Conservation (phyloP, 2,329 filamentous ascomycete species). For the Aspergillus bombycis region DNA sequence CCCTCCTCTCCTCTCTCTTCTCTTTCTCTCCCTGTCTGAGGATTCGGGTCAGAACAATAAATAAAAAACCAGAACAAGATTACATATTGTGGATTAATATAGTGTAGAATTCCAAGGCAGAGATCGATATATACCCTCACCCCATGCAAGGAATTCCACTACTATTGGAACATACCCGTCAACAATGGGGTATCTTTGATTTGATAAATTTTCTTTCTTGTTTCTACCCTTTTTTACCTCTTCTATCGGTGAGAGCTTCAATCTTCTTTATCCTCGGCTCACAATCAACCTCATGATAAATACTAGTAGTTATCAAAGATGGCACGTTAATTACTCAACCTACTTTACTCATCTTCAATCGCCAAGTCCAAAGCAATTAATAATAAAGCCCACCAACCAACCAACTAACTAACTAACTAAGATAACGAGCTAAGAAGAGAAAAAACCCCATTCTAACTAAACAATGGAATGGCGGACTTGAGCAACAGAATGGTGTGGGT, state of each 20-base stretch:
- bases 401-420: background rate
- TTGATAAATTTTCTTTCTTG: background rate
- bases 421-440: no score
- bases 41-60: background rate
- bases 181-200: background rate
- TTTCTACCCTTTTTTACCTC: background rate
- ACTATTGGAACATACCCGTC: conserved; percentile 3
- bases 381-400: background rate
- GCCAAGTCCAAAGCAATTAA: background rate
- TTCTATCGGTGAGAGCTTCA: background rate
- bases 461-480: conserved; percentile 8
- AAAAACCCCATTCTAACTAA: background rate
- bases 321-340: no score
- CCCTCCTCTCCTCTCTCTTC: background rate
- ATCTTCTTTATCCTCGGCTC: background rate
- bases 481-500: conserved; percentile 2
- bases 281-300: background rate
- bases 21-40: background rate
- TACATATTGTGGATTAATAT: background rate
- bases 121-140: conserved; percentile 1
- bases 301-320: no score
- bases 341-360: no score
- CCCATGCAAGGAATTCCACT: conserved; percentile 16
- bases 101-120: background rate
- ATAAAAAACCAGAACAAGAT: background rate